Base-by-base conservation (phyloP, 345 rosid genomes). In the Fremontodendron californicum region DNA sequence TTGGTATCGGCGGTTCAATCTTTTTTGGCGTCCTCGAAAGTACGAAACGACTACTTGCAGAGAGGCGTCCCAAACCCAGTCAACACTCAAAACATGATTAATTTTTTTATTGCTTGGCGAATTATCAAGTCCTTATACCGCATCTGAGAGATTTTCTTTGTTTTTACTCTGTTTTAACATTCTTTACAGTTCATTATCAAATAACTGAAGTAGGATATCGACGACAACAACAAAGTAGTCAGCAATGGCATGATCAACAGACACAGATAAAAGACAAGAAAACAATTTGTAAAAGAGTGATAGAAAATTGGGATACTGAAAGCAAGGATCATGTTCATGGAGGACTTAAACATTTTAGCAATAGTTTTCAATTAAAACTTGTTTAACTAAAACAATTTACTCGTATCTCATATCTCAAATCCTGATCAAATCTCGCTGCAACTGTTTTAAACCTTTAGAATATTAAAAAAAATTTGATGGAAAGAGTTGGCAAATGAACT, bases 1-100 rank as follows among this genome's bases (percentile, higher is more conserved):
- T 92, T 54, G 98, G 98, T 62, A 90, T 94, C 42, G 98, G 96
- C 0, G 98, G 96, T 63, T 92, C 98, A 6, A 91, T 92, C 74
- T 93, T 93, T 78, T 93, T 95, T 35, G 93, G 99, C 1, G 93
- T 95, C 64, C 85, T 95, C 2, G 98, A 95, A 83, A 83, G 94
- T 77, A 90, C 97, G 3, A 95, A 93, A 88, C 87, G 90, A 69
- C 23, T 82, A 27, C 96, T 93, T 58, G 92, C 89, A 9, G 79
- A 90, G 74, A 87, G 87, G 80, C 89, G 85, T 21, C 84, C 91
- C 71, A 39, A 70, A 19, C 85, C 49, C n/a, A 33, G 19, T 57
- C 76, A 81, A 46, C 78, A 78, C 8, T 57, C 79, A 1, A 82
- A 86, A 77, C 78, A 75, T 40, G 88, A 82, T 15, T 84, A 61